Evolutionary conservation across 805 yeast species (phyloP).

Genomic region (Candida xyloterini): DNA sequence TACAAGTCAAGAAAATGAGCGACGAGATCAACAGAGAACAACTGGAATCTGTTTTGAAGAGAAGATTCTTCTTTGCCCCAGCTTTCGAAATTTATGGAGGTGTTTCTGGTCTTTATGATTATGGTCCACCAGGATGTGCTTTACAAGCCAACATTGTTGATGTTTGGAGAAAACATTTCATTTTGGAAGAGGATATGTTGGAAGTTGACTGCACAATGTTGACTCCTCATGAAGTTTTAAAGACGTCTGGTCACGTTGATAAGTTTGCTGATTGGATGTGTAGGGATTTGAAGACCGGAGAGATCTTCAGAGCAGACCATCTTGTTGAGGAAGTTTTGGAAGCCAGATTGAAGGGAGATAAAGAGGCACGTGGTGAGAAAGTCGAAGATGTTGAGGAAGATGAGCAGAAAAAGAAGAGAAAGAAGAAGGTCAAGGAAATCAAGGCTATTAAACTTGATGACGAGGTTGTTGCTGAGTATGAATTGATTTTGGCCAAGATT

Average conservation of each 20-base stretch:
- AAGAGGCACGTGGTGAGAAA: conserved; percentile 88
- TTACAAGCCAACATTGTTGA: conserved; percentile 94
- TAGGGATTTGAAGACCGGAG: conserved; percentile 91
- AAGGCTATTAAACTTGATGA: conserved; percentile 86
- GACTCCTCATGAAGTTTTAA: conserved; percentile 95
- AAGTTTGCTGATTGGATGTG: conserved; percentile 99
- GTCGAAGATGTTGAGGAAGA: conserved; percentile 67
- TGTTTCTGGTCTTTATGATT: conserved; percentile 95
- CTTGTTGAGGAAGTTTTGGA: conserved; percentile 96
- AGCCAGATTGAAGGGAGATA: conserved; percentile 93
- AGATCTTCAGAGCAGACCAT: conserved; percentile 98
- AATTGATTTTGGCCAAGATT: conserved; percentile 82
- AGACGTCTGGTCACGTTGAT: conserved; percentile 99
- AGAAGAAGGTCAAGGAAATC: conserved; percentile 95
- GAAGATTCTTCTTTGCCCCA: conserved; percentile 97
- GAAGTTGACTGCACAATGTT: conserved; percentile 98
- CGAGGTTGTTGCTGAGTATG: conserved; percentile 73
- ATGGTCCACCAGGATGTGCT: conserved; percentile 99
- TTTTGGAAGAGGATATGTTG: conserved; percentile 96
- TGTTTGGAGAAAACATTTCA: conserved; percentile 96
- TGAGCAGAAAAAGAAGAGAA: conserved; percentile 80
- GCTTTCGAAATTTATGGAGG: conserved; percentile 98
- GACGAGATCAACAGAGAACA: conserved; percentile 71
- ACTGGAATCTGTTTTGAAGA: conserved; percentile 85
- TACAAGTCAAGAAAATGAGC: conserved; percentile 20